Evolutionary conservation across 331 rosid species (phyloP).

Genomic region (Arachis monticola): DNA sequence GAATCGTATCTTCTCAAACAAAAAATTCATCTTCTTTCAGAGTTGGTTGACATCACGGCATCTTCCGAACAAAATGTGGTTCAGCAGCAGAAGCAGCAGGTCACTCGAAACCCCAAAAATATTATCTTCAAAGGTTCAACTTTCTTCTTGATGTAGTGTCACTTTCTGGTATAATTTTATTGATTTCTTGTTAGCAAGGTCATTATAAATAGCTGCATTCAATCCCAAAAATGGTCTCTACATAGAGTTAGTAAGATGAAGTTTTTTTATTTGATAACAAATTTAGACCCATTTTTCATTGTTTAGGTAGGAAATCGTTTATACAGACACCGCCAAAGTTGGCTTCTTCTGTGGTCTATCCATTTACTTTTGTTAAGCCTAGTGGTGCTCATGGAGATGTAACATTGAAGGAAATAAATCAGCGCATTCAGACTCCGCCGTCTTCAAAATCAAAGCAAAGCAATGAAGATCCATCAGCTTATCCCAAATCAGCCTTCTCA

Average conservation of each 20-base stretch:
- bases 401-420: conserved; percentile 95
- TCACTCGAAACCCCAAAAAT: conserved; percentile 53
- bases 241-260: neutral
- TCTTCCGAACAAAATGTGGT: conserved; percentile 51
- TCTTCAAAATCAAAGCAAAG: conserved; percentile 66
- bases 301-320: conserved; percentile 66
- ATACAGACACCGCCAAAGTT: conserved; percentile 75
- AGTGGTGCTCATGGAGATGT: conserved; percentile 94
- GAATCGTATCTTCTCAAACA: conserved; percentile 6
- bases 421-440: conserved; percentile 85
- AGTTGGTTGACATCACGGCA: conserved; percentile 49
- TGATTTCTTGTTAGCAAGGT: conserved; percentile 9
- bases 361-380: conserved; percentile 95
- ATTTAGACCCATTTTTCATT: conserved; percentile 23
- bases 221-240: conserved; percentile 7
- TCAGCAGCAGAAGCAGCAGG: conserved; percentile 48
- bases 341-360: conserved; percentile 93
- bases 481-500: conserved; percentile 52
- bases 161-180: conserved; percentile 18
- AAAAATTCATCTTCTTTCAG: conserved; percentile 43
- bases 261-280: conserved; percentile 12
- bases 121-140: conserved; percentile 77
- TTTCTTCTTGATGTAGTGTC: conserved; percentile 27
- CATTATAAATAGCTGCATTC: neutral
- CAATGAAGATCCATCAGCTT: conserved; percentile 61